Evolutionary conservation across 441 rosid species (phyloP).

Genomic region (Kokia cookei): DNA sequence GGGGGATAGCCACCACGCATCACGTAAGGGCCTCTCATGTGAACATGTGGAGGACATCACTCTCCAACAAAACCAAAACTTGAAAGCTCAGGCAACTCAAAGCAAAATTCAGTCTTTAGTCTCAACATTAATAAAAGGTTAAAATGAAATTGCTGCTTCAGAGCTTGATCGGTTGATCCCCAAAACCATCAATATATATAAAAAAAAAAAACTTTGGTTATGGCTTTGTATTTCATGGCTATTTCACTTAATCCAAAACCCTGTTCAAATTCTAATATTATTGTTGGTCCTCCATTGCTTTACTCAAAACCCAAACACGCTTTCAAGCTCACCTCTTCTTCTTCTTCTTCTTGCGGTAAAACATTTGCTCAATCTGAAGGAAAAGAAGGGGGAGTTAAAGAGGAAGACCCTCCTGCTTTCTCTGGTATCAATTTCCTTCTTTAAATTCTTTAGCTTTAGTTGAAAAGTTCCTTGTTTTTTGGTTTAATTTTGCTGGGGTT

Average conservation of each 20-base stretch:
- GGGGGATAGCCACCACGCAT: not conserved
- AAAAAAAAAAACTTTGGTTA: not conserved
- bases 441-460: not conserved
- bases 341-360: slow-evolving; percentile 14
- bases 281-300: slow-evolving; percentile 6
- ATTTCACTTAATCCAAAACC: slow-evolving; percentile 33
- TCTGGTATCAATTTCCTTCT: slow-evolving; percentile 25
- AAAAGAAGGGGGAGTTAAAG: slow-evolving; percentile 37
- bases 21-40: not conserved
- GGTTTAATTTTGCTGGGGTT: not conserved
- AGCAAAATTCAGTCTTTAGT: not conserved
- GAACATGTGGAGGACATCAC: not conserved
- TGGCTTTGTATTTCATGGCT: slow-evolving; percentile 35
- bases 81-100: not conserved
- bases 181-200: not conserved
- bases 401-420: slow-evolving; percentile 33
- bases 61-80: not conserved
- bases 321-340: slow-evolving; percentile 21
- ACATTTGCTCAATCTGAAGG: slow-evolving; percentile 41
- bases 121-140: not conserved
- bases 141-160: not conserved
- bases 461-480: too few species aligned
- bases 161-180: not conserved
- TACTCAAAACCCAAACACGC: slow-evolving; percentile 22
- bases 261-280: not conserved